Percentiles rank a stretch among this genome's conserved stretches.
Conservation (phyloP, 139 green algal genomes). For the Coelastrella sp. region DNA sequence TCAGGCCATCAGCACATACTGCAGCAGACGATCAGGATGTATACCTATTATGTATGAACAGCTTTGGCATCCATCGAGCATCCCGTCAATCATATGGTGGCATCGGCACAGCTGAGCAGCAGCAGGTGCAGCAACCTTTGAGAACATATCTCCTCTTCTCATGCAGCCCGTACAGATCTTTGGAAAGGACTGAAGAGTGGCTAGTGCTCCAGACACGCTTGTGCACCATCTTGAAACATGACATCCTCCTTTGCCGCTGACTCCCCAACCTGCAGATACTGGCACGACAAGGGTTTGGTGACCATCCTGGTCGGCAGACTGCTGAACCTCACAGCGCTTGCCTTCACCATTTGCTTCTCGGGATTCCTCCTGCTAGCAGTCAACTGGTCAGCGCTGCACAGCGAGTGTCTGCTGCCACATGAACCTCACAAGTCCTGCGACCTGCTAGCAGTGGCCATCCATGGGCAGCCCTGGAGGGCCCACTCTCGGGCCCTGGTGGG, state of each 20-base stretch:
- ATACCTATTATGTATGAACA: background rate
- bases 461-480: slow-evolving; percentile 42
- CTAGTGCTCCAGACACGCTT: background rate
- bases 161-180: too few species aligned
- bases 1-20: background rate
- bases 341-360: slow-evolving; percentile 89
- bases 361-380: slow-evolving; percentile 91
- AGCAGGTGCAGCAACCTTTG: background rate
- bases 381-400: slow-evolving; percentile 81
- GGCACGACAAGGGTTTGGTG: slow-evolving; percentile 81
- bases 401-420: slow-evolving; percentile 47
- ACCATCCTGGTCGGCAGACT: slow-evolving; percentile 75
- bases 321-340: slow-evolving; percentile 90
- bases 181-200: too few species aligned
- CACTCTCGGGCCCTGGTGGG: slow-evolving; percentile 32
- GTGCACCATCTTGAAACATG: background rate
- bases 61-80: too few species aligned
- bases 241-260: background rate
- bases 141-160: too few species aligned
- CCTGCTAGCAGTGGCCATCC: slow-evolving; percentile 68
- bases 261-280: slow-evolving; percentile 74
- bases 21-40: background rate
- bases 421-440: slow-evolving; percentile 71
- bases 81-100: too few species aligned
- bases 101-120: background rate